phyloP scores from a whole-genome alignment of 345 rosid genomes.

The Eucalyptus cloeziana region DNA sequence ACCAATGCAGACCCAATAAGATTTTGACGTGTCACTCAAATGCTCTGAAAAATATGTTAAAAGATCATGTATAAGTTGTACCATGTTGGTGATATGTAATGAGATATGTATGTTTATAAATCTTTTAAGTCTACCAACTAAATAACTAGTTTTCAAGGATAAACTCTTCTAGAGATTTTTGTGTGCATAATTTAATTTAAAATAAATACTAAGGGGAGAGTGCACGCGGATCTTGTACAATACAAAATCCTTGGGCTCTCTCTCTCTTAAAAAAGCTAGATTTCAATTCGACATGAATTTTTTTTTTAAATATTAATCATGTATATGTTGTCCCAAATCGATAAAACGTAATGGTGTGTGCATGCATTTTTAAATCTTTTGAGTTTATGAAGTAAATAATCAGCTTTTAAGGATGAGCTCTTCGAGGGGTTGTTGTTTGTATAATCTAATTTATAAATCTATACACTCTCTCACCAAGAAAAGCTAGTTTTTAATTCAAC shows the following conservation, averaged over 20 bases:
- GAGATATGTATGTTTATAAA: not conserved
- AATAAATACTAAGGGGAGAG: not conserved
- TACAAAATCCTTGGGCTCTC: not conserved
- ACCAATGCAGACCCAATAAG: not conserved
- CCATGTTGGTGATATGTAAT: not conserved
- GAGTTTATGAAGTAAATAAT: not conserved
- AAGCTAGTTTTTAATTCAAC: not conserved
- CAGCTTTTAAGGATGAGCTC: not conserved
- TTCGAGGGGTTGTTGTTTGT: not conserved
- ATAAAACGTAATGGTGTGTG: not conserved
- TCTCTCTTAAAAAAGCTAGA: not conserved
- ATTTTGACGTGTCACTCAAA: not conserved
- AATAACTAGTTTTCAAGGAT: not conserved
- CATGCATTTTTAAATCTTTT: not conserved
- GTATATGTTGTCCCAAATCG: not conserved
- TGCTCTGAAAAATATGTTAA: not conserved
- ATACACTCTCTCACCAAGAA: not conserved
- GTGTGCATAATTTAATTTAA: not conserved
- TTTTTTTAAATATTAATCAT: not conserved
- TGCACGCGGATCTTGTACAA: not conserved
- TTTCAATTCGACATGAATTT: not conserved
- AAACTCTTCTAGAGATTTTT: not conserved
- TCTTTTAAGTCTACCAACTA: not conserved
- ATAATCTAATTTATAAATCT: not conserved
- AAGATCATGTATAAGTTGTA: not conserved